phyloP scores from a whole-genome alignment of 2,329 filamentous ascomycete genomes.

The Cytospora piceae region DNA sequence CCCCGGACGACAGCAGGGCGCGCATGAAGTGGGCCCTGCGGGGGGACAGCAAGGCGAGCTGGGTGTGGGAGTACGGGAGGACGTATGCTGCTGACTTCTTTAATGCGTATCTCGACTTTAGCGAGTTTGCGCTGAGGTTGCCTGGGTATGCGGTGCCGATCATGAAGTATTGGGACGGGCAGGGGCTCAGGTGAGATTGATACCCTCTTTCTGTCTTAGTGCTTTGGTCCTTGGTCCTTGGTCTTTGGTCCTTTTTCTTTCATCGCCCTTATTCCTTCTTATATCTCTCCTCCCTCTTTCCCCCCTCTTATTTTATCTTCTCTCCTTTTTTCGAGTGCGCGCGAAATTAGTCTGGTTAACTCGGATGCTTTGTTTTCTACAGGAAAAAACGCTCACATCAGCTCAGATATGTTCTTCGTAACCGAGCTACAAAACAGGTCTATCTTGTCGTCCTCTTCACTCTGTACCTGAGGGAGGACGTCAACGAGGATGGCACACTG shows the following conservation, averaged over 20 bases:
- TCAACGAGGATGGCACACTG: slow-evolving; percentile 61
- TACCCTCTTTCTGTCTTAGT: slow-evolving; percentile 8
- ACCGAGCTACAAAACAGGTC: slow-evolving; percentile 71
- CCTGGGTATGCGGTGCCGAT: slow-evolving; percentile 76
- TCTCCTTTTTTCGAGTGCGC: slow-evolving; percentile 10
- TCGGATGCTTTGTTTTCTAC: slow-evolving; percentile 18
- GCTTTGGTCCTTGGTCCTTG: background rate
- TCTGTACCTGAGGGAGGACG: slow-evolving; percentile 70
- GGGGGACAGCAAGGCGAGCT: slow-evolving; percentile 52
- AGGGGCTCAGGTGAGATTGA: slow-evolving; percentile 68
- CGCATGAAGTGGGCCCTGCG: slow-evolving; percentile 64
- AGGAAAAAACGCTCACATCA: slow-evolving; percentile 71
- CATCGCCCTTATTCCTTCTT: slow-evolving; percentile 19
- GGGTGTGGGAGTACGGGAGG: slow-evolving; percentile 58
- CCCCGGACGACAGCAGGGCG: slow-evolving; percentile 56
- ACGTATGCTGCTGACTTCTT: slow-evolving; percentile 71
- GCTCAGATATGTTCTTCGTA: slow-evolving; percentile 90
- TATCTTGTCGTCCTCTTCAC: slow-evolving; percentile 84
- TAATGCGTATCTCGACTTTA: slow-evolving; percentile 90
- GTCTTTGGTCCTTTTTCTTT: slow-evolving; percentile 22
- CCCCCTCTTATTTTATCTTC: slow-evolving; percentile 11
- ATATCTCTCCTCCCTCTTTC: background rate
- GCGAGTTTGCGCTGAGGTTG: slow-evolving; percentile 69
- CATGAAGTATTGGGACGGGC: slow-evolving; percentile 79
- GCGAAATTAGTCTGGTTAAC: slow-evolving; percentile 35